Evolutionary conservation across 2,329 filamentous ascomycete species (phyloP).

Genomic region (Trematosphaeria pertusa): DNA sequence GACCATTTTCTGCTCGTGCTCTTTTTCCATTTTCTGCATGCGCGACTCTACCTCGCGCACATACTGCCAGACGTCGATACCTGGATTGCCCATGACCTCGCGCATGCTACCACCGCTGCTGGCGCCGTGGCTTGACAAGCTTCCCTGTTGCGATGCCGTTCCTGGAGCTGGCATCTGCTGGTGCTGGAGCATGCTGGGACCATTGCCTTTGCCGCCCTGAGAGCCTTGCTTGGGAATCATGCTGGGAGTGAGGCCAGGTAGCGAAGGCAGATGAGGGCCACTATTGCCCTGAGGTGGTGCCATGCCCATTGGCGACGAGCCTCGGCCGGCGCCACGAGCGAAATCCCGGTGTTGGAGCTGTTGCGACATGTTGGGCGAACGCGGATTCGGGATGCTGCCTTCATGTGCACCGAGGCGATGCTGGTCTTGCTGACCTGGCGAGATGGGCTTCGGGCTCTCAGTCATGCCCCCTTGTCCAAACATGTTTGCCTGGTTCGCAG

Average conservation of each 20-base stretch:
- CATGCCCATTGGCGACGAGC: conserved; percentile 59
- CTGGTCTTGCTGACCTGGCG: conserved; percentile 65
- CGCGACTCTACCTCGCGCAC: conserved; percentile 71
- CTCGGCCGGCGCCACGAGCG: conserved; percentile 64
- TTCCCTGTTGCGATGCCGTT: conserved; percentile 58
- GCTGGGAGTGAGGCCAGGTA: conserved; percentile 49
- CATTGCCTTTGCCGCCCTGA: conserved; percentile 39
- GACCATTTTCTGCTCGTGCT: conserved; percentile 54
- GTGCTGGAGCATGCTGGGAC: conserved; percentile 51
- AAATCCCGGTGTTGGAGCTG: conserved; percentile 71
- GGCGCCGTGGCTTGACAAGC: conserved; percentile 60
- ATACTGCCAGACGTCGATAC: conserved; percentile 70
- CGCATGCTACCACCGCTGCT: conserved; percentile 67
- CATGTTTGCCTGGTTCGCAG: conserved; percentile 58
- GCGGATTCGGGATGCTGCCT: conserved; percentile 59
- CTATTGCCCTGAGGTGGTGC: conserved; percentile 51
- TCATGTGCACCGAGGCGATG: conserved; percentile 62
- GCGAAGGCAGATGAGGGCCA: conserved; percentile 50
- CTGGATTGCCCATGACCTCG: conserved; percentile 67
- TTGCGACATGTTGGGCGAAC: conserved; percentile 70
- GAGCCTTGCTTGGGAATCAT: conserved; percentile 42
- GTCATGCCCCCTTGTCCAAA: conserved; percentile 78
- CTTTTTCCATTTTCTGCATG: conserved; percentile 55
- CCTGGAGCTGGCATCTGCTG: conserved; percentile 44
- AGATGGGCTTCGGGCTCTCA: conserved; percentile 86